Evolutionary conservation across 352 stramenopile species (phyloP).

Genomic region (Globisporangium okanoganense): DNA sequence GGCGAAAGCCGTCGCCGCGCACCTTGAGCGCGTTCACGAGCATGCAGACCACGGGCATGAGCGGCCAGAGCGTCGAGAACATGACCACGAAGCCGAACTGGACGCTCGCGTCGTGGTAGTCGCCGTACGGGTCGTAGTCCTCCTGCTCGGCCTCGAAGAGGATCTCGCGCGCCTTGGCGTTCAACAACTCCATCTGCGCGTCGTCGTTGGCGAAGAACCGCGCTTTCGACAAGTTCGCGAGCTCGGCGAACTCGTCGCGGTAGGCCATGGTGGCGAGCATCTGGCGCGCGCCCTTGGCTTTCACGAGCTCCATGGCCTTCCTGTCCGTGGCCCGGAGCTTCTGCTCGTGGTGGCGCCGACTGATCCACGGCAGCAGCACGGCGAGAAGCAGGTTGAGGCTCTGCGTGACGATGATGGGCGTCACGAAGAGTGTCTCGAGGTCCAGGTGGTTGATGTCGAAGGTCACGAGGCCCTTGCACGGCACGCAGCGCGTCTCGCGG

Average conservation of each 20-base stretch:
- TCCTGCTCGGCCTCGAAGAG: conserved; percentile 73
- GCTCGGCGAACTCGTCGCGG: conserved; percentile 29
- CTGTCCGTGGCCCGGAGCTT: conserved; percentile 47
- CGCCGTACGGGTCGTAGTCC: conserved; percentile 78
- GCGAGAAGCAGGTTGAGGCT: conserved; percentile 70
- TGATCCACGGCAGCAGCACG: conserved; percentile 67
- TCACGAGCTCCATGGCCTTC: conserved; percentile 64
- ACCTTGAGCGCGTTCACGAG: conserved; percentile 80
- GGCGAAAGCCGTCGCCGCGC: conserved; percentile 65
- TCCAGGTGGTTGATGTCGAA: conserved; percentile 83
- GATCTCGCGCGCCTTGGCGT: conserved; percentile 63
- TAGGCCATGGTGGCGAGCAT: conserved; percentile 66
- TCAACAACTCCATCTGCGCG: conserved; percentile 55
- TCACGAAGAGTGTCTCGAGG: conserved; percentile 77
- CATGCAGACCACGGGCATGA: conserved; percentile 75
- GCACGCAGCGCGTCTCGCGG: conserved; percentile 47
- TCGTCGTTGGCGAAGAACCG: conserved; percentile 69
- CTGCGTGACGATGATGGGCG: conserved; percentile 79
- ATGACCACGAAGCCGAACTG: conserved; percentile 87
- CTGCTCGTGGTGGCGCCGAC: conserved; percentile 67
- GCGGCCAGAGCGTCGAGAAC: conserved; percentile 84
- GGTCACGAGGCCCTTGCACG: conserved; percentile 71
- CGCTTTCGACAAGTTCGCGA: conserved; percentile 63
- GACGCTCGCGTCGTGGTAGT: conserved; percentile 78
- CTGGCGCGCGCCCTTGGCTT: conserved; percentile 53